phyloP scores from a whole-genome alignment of 306 rosid genomes.

The Prunus mira region DNA sequence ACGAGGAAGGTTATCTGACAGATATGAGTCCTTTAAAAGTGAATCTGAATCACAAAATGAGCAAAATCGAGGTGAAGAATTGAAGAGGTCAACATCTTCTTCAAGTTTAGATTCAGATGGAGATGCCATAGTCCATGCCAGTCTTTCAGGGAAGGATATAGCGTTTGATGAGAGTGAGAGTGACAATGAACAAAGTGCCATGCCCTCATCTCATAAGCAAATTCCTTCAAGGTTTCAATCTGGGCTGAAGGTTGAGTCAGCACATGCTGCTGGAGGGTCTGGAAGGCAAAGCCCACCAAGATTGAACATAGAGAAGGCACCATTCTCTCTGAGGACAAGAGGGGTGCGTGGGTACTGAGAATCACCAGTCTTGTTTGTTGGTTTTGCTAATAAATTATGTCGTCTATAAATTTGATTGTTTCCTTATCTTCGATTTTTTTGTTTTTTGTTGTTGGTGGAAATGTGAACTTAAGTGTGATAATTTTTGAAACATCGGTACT shows the following conservation, averaged over 20 bases:
- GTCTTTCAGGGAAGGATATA: conserved; percentile 32
- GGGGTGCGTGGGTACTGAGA: conserved; percentile 26
- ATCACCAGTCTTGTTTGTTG: neutral
- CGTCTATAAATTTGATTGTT: neutral
- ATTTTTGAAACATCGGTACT: neutral
- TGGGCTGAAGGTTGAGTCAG: conserved; percentile 18
- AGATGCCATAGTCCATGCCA: conserved; percentile 22
- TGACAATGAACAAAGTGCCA: conserved; percentile 27
- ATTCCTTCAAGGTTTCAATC: conserved; percentile 31
- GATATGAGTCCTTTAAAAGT: conserved; percentile 14
- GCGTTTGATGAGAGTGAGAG: conserved; percentile 49
- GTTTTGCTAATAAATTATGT: conserved; percentile 10
- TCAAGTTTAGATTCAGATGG: conserved; percentile 36
- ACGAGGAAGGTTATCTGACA: conserved; percentile 23
- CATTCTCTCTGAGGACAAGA: conserved; percentile 55
- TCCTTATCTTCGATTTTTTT: conserved; percentile 5
- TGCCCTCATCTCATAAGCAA: conserved; percentile 18
- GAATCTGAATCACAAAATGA: conserved; percentile 25
- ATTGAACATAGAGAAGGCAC: conserved; percentile 44
- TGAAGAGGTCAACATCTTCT: conserved; percentile 28
- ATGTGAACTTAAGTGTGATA: neutral
- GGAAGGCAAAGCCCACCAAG: conserved; percentile 29
- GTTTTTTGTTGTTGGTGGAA: neutral
- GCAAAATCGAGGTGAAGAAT: conserved; percentile 24
- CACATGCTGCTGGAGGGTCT: conserved; percentile 28